Percentiles rank a stretch among this genome's conserved stretches.
Evolutionary conservation across 768 basidiomycete genomes (phyloP).

Genomic region (Sutorius australiensis): DNA sequence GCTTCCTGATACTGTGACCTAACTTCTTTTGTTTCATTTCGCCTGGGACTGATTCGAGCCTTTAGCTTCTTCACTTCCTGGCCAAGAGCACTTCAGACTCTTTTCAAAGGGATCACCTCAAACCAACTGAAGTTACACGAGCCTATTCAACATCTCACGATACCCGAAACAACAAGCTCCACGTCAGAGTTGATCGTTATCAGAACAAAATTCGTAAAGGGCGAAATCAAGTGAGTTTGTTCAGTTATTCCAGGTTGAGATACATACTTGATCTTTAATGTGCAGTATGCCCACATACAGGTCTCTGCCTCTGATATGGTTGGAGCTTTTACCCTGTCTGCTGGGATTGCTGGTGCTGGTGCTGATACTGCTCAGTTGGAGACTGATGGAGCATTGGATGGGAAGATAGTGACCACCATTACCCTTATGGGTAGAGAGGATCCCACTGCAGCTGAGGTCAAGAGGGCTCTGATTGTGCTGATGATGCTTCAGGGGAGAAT

Average conservation of each 20-base stretch:
- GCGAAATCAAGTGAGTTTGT: constrained; percentile 35
- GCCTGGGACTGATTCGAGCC: neutral
- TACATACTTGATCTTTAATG: neutral
- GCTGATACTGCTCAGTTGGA: constrained; percentile 22
- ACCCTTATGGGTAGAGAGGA: constrained; percentile 52
- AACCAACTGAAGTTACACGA: constrained; percentile 24
- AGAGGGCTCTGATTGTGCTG: constrained; percentile 32
- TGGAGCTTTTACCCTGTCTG: constrained; percentile 23
- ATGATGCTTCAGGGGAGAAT: constrained; percentile 34
- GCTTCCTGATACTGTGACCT: constrained; percentile 19
- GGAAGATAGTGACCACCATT: constrained; percentile 35
- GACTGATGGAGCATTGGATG: constrained; percentile 24
- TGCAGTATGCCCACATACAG: constrained; percentile 19
- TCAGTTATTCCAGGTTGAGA: neutral
- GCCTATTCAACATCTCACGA: constrained; percentile 17
- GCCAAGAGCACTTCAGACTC: constrained; percentile 24
- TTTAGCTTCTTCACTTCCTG: constrained; percentile 26
- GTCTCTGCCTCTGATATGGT: constrained; percentile 21
- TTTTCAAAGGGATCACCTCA: constrained; percentile 26
- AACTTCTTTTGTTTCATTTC: neutral
- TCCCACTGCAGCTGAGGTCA: constrained; percentile 56
- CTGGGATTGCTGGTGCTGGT: constrained; percentile 5
- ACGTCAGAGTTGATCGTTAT: constrained; percentile 24
- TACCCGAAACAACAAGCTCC: constrained; percentile 11
- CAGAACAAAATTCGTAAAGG: constrained; percentile 32